These are phyloP conservation scores for Erysimum cheiri DNA, from an alignment of 441 rosid species.

Conservation along the genomic window DNA sequence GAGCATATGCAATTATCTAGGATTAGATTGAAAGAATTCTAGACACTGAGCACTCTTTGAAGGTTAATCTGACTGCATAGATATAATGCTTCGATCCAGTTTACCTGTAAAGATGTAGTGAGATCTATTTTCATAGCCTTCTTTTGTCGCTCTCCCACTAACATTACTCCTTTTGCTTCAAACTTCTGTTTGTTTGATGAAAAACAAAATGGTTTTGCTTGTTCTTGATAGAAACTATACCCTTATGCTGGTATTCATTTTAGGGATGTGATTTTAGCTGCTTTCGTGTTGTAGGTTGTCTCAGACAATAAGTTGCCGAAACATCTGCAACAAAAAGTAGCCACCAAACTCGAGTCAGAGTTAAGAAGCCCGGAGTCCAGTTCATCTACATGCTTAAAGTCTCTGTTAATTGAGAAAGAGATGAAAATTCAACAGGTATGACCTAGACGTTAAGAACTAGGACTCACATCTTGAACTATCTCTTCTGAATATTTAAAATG, in stretches of 20 bases:
- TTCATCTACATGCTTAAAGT: conserved; percentile 63
- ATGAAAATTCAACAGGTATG: conserved; percentile 75
- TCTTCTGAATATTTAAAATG: neutral
- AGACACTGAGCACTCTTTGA: neutral
- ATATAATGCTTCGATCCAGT: neutral
- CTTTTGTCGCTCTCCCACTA: conserved; percentile 2
- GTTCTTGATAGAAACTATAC: conserved; percentile 18
- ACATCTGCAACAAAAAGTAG: conserved; percentile 88
- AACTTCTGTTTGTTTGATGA: conserved; percentile 14
- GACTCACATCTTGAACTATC: neutral
- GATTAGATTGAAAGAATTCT: neutral
- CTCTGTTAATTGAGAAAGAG: conserved; percentile 70
- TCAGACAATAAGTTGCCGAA: conserved; percentile 76
- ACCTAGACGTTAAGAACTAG: conserved; percentile 1
- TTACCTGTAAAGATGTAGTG: conserved; percentile 14
- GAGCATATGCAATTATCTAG: neutral
- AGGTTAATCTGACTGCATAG: neutral
- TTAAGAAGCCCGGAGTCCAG: conserved; percentile 76
- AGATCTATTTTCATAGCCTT: neutral
- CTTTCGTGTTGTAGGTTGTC: conserved; percentile 59
- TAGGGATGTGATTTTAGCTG: conserved; percentile 25
- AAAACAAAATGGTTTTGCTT: too few relatives aligned
- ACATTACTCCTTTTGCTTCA: conserved; percentile 13
- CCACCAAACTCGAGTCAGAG: conserved; percentile 92
- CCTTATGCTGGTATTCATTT: conserved; percentile 19